Conservation (phyloP, 768 basidiomycete genomes). For the Lentinula aciculospora region DNA sequence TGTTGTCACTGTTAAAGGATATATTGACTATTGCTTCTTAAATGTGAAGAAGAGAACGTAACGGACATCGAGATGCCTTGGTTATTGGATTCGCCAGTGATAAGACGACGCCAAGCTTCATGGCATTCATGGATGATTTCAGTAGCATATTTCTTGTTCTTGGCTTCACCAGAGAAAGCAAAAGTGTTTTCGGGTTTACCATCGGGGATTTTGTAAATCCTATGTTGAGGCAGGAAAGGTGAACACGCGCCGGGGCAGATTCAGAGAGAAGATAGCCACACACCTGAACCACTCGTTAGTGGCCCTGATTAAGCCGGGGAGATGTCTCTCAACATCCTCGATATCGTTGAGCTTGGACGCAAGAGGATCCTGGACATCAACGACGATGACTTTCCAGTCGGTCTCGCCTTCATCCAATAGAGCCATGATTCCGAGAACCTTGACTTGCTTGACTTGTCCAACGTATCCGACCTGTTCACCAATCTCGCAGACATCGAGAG, state of each 20-base stretch:
- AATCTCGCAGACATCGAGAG: constrained; percentile 99
- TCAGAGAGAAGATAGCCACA: constrained; percentile 12
- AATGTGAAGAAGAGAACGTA: neutral
- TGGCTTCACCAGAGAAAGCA: constrained; percentile 98
- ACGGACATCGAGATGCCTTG: constrained; percentile 86
- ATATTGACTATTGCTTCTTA: neutral
- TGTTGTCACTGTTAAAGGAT: constrained; percentile 58
- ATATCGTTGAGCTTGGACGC: constrained; percentile 97
- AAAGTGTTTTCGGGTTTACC: constrained; percentile 97
- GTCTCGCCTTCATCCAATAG: constrained; percentile 99
- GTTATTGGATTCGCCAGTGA: constrained; percentile 65
- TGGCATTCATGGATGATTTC: constrained; percentile 99
- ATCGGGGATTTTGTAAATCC: constrained; percentile 95
- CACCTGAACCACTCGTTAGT: constrained; percentile 99
- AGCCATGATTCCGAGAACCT: constrained; percentile 99
- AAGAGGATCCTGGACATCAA: constrained; percentile 92
- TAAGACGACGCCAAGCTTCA: constrained; percentile 95
- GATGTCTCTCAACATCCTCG: constrained; percentile 97
- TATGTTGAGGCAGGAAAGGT: constrained; percentile 21
- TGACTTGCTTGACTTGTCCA: constrained; percentile 99
- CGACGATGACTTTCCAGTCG: constrained; percentile 99
- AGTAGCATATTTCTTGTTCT: constrained; percentile 99
- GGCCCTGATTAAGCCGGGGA: constrained; percentile 93
- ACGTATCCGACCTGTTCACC: constrained; percentile 97
- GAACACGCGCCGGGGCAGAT: neutral